Base-by-base conservation (phyloP, 345 rosid genomes). In the Iberis pinnata region DNA sequence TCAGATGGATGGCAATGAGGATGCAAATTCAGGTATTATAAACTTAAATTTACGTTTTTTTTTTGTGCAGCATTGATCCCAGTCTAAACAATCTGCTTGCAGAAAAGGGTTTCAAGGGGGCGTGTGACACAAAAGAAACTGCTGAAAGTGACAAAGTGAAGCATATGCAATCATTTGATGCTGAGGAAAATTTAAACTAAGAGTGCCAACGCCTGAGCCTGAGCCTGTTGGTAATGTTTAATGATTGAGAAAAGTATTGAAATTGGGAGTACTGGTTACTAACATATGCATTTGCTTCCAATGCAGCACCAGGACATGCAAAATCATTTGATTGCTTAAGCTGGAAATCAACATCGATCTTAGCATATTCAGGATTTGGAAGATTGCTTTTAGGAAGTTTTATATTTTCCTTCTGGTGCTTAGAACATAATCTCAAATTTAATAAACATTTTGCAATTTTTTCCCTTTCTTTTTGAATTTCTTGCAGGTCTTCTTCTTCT, bases 1-100 rank as follows among this genome's bases (percentile, higher is more conserved):
- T 70, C 43, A 56, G 46, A 69, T 45, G 32, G 58, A 39, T 27
- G 62, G 50, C 37, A 45, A 40, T 31, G 58, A 47, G 53, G 65
- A 58, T 58, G 64, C 53, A 53, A 61, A 43, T 43, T 43, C 55
- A 42, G 60, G 55, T 42, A 55, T 42, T 27, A 27, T 41, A 42
- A 55, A 17, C 19, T 27, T 2, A 18, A 42, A 43, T 16, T 6
- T n/a, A n/a, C n/a, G 9, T 12, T 22, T 44, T 20, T 29, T 1
- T 29, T 7, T 7, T 29, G 6, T 32, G 12, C 11, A 3, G 16
- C 24, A 45, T 10, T 4, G 9, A 8, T 6, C 20, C 17, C 15
- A 33, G n/a, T 33, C 43, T 45, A 45, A 58, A 32, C 53, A 36
- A 58, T 35, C 25, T 35, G 24, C 17, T 1, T 58, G 53, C 62